phyloP scores from a whole-genome alignment of 2,329 filamentous ascomycete genomes.

The Neophaeococcomyces mojaviensis region DNA sequence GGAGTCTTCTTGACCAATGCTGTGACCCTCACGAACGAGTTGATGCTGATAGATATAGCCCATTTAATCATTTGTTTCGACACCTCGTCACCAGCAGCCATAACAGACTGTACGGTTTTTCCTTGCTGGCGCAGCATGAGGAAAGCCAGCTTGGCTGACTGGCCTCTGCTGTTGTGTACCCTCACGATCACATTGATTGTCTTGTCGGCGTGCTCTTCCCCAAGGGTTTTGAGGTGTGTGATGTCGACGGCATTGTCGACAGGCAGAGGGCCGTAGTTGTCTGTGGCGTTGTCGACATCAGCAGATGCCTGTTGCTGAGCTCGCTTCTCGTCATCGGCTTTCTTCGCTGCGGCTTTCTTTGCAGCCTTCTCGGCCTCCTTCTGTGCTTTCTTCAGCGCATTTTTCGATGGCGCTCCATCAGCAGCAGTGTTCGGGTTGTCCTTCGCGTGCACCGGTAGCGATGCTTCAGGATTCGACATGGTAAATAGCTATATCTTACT shows the following conservation, averaged over 20 bases:
- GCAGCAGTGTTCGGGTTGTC: conserved; percentile 19
- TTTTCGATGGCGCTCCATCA: conserved; percentile 57
- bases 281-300: conserved; percentile 53
- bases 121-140: conserved; percentile 73
- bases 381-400: conserved; percentile 75
- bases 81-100: conserved; percentile 49
- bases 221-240: conserved; percentile 54
- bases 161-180: conserved; percentile 79
- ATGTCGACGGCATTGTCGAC: conserved; percentile 49
- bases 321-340: conserved; percentile 36
- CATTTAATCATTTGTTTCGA: conserved; percentile 94
- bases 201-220: conserved; percentile 58
- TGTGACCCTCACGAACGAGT: conserved; percentile 76
- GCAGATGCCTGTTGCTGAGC: conserved; percentile 19
- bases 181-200: conserved; percentile 69
- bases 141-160: conserved; percentile 87
- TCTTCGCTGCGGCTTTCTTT: conserved; percentile 53
- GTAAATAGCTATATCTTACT: not conserved
- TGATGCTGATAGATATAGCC: conserved; percentile 63
- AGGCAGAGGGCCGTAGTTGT: conserved; percentile 70
- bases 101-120: conserved; percentile 76
- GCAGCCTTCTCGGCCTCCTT: conserved; percentile 84
- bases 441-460: conserved; percentile 17
- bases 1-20: conserved; percentile 72
- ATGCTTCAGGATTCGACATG: conserved; percentile 5